Percentiles rank a stretch among this genome's conserved stretches.
Evolutionary conservation across 176 grass and related monocot genomes (phyloP).

Genomic region (Bolboschoenus planiculmis): DNA sequence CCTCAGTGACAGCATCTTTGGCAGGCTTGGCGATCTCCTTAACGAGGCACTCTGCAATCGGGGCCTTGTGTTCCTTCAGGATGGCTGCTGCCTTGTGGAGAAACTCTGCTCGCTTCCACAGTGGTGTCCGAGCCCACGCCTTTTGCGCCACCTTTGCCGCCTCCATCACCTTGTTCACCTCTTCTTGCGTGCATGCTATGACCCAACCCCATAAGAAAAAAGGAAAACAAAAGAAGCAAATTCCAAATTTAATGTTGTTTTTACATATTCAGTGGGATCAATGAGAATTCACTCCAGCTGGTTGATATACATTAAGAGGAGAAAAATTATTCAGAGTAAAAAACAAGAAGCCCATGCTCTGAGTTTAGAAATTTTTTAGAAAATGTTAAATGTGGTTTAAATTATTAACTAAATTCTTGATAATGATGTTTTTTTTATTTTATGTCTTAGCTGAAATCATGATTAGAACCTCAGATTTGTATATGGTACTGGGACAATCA

Average conservation of each 20-base stretch:
- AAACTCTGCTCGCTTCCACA: slow-evolving; percentile 90
- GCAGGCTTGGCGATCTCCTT: slow-evolving; percentile 97
- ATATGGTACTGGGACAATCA: neutral
- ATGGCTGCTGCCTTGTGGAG: slow-evolving; percentile 90
- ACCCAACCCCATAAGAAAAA: neutral
- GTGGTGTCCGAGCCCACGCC: slow-evolving; percentile 63
- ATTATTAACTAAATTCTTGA: neutral
- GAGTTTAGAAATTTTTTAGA: neutral
- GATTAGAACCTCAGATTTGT: neutral
- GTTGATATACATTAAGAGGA: neutral
- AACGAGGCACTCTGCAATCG: slow-evolving; percentile 79
- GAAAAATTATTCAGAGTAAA: neutral
- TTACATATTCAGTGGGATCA: neutral
- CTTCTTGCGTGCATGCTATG: slow-evolving; percentile 93
- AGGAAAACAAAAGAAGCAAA: neutral
- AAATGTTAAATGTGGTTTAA: neutral
- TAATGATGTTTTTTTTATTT: neutral
- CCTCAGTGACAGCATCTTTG: slow-evolving; percentile 91
- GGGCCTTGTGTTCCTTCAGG: slow-evolving; percentile 76
- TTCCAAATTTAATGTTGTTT: neutral
- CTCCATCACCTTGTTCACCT: slow-evolving; percentile 98
- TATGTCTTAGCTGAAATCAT: neutral
- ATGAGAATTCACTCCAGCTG: neutral
- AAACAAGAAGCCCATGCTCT: neutral
- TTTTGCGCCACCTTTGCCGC: slow-evolving; percentile 68